Evolutionary conservation across 2,329 filamentous ascomycete genomes (phyloP), one percentile per base, ranked within the genome.

Genomic region (Colletotrichum magnum): DNA sequence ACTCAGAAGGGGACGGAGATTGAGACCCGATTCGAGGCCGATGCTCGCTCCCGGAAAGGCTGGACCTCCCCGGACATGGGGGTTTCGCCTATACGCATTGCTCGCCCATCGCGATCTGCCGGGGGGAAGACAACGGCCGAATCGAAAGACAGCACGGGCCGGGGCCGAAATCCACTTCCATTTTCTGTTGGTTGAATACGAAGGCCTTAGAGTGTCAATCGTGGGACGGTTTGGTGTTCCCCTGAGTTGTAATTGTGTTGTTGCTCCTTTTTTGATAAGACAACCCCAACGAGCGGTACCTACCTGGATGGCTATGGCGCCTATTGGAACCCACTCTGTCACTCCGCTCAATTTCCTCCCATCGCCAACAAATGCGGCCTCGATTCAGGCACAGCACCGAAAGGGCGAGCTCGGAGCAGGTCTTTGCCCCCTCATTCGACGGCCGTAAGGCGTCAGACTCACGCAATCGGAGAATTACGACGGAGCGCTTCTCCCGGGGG

Each of bases 391-490:
- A 43, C 41, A 43, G 15, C 41, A n/a, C 41, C 13, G 6, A 43
- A 36, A 36, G 32, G 9, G 32, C 32, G 10, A 36, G 32, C 21
- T 4, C 3, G 21, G 21, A 3, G 21, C 32, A 36, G 32, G 32
- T 36, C 32, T 36, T 36, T 36, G 32, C 58, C 58, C 58, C 48
- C 48, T 62, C 41, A 45, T 52, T 26, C 36, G 58, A 45, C 28
- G 41, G 56, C 50, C 28, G 50, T 51, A 43, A 50, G 21, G 47
- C 48, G 58, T 58, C 21, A 4, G 21, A 24, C 21, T 24, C 47
- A 60, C 65, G 60, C 60, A 64, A 64, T 68, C 60, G 65, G 60
- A 68, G 65, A 68, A 64, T 68, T 64, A 68, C 26, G 36, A 60
- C 52, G 60, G 48, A 64, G 50, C 26, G 26, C 36, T 53, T 45